Evolutionary conservation across 1,284 basidiomycete species (phyloP).

Genomic region (Boletus chippewaensis): DNA sequence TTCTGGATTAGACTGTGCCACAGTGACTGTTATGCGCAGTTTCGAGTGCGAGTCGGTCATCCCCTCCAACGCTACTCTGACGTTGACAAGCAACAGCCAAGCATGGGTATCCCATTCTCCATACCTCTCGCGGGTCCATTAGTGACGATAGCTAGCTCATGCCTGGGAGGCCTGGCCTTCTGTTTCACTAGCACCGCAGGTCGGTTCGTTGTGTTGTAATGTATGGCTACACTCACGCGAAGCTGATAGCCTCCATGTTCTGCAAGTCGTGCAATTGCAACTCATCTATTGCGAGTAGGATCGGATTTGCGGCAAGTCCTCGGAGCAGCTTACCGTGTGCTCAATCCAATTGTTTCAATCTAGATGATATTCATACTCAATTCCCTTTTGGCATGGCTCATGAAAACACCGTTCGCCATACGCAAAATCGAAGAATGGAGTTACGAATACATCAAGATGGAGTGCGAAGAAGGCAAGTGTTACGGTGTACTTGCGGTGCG

Average conservation of each 20-base stretch:
- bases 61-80: background rate
- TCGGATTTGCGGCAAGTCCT: constrained; percentile 81
- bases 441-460: constrained; percentile 98
- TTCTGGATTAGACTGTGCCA: background rate
- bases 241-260: constrained; percentile 77
- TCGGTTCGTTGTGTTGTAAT: constrained; percentile 20
- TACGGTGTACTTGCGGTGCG: constrained; percentile 94
- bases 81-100: constrained; percentile 8
- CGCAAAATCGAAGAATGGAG: constrained; percentile 88
- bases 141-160: constrained; percentile 73
- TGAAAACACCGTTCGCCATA: constrained; percentile 87
- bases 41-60: no score
- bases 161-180: constrained; percentile 74
- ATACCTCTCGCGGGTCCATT: constrained; percentile 80
- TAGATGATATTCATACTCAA: constrained; percentile 94
- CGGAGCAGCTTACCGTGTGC: background rate
- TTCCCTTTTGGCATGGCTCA: constrained; percentile 95
- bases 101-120: constrained; percentile 79
- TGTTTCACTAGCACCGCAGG: constrained; percentile 81
- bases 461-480: constrained; percentile 88
- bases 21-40: no score
- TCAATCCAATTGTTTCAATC: constrained; percentile 1
- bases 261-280: constrained; percentile 99
- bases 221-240: background rate
- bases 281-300: constrained; percentile 94